These are phyloP conservation scores for Blastobotrys raffinosifermentans DNA, from an alignment of 1,139 yeast species.

Conservation along the genomic window DNA sequence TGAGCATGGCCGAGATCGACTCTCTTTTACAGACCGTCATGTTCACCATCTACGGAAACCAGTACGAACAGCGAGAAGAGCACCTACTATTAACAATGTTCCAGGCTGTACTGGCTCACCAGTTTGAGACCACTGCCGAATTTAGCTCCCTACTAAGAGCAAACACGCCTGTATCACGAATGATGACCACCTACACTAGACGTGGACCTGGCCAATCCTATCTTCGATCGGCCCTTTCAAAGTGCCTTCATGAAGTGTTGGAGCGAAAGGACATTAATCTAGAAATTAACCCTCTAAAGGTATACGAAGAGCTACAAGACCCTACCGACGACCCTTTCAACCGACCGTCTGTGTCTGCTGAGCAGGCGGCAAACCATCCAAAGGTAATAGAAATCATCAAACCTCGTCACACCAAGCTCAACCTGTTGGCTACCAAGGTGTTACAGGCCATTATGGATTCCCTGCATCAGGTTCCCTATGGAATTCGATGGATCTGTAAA, in stretches of 20 bases:
- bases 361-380: conserved; percentile 31
- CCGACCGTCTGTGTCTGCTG: conserved; percentile 27
- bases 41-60: conserved; percentile 42
- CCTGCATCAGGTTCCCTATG: conserved; percentile 55
- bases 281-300: conserved; percentile 36
- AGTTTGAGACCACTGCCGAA: conserved; percentile 36
- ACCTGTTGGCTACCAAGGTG: conserved; percentile 48
- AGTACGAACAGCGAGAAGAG: conserved; percentile 40
- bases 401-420: conserved; percentile 33
- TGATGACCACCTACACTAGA: conserved; percentile 41
- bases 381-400: conserved; percentile 29
- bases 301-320: conserved; percentile 30
- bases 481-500: conserved; percentile 68
- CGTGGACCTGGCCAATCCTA: conserved; percentile 41
- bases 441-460: conserved; percentile 60
- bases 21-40: conserved; percentile 38
- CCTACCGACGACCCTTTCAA: conserved; percentile 23
- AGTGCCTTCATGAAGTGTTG: conserved; percentile 30
- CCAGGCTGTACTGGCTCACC: conserved; percentile 36
- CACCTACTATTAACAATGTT: conserved; percentile 37
- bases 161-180: conserved; percentile 39
- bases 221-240: conserved; percentile 32
- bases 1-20: conserved; percentile 38
- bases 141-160: conserved; percentile 36
- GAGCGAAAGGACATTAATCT: conserved; percentile 29